Base-by-base conservation (phyloP, 805 yeast species). In the Wickerhamomyces kurtzmanii region DNA sequence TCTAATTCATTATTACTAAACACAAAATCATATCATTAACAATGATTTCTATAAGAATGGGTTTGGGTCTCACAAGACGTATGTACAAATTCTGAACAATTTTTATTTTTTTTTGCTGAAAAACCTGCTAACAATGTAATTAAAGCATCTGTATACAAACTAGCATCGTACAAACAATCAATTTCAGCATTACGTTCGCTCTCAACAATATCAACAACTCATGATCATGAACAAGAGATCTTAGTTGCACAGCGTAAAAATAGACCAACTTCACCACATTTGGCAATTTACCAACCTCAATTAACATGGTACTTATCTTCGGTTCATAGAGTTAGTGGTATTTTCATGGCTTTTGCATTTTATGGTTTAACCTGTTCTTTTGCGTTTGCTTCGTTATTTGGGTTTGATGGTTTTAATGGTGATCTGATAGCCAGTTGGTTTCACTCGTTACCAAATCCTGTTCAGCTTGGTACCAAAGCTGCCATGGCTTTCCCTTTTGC, bases 191-290 rank as follows among this genome's bases (percentile, higher is more conserved):
- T n/a, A n/a, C n/a, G n/a, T n/a, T n/a, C n/a, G n/a, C 29, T 8
- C 27, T 45, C 18, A 38, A 42, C 31, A 64, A 76, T 10, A 65
- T 70, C 34, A 52, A 68, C 85, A 27, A 59, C 83, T 20, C 63
- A 65, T 23, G 70, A 60, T 15, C 72, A 73, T 41, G 93, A 81
- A 45, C 69, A 80, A 40, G 69, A 68, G 20, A 65, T 86, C 31
- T 68, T 89, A 37, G 67, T 73, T 31, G 74, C 75, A 30, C 97
- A 89, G 65, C 75, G 98, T 57, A 71, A 65, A 40, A 71, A 74
- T 61, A 78, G 98, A 62, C 97, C 97, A 19, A 59, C 71, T 11
- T 85, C 96, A 17, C 97, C 97, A 31, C 94, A 89, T 55, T 66
- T 89, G 50, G 61, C 75, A 36, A 87, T 91, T 51, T 89, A 89